These are phyloP conservation scores for Helotiales sp. DNA, from an alignment of 2,329 filamentous ascomycete genomes.

Conservation along the genomic window DNA sequence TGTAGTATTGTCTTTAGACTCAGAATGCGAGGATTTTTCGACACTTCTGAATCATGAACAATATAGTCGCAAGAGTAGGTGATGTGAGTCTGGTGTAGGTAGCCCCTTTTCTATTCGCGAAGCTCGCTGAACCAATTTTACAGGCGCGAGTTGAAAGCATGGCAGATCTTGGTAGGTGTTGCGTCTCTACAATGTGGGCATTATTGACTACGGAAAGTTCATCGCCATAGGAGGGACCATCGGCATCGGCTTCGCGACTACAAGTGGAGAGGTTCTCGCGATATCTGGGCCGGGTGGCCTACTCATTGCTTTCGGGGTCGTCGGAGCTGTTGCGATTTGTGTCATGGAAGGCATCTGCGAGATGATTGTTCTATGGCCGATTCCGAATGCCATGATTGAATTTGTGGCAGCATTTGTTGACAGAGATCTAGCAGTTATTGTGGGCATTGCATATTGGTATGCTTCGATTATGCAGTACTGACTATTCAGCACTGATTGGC, in stretches of 20 bases:
- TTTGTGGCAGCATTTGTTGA: conserved; percentile 40
- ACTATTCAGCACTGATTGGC: background rate
- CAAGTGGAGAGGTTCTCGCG: conserved; percentile 5
- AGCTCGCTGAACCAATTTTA: background rate
- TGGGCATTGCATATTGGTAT: conserved; percentile 39
- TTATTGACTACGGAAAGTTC: background rate
- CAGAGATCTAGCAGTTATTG: conserved; percentile 36
- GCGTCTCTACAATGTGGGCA: background rate
- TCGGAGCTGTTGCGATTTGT: conserved; percentile 3
- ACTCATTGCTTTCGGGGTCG: conserved; percentile 7
- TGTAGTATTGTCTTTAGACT: background rate
- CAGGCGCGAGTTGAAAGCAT: conserved; percentile 1
- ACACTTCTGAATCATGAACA: background rate
- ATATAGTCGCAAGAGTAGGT: background rate
- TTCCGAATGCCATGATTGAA: conserved; percentile 31
- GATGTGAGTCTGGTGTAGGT: background rate
- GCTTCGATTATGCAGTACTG: background rate
- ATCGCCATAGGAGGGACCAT: conserved; percentile 15
- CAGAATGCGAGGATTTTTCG: background rate
- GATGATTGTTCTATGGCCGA: conserved; percentile 16
- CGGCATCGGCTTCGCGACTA: conserved; percentile 10
- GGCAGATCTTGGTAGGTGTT: conserved; percentile 4
- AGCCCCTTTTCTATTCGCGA: background rate
- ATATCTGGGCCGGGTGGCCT: conserved; percentile 10
- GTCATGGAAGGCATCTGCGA: conserved; percentile 17